A percentile compares a stretch with the other conserved stretches of the same genome.
These are phyloP conservation scores for Pichia occidentalis DNA, from an alignment of 805 yeast genomes.

Conservation along the genomic window DNA sequence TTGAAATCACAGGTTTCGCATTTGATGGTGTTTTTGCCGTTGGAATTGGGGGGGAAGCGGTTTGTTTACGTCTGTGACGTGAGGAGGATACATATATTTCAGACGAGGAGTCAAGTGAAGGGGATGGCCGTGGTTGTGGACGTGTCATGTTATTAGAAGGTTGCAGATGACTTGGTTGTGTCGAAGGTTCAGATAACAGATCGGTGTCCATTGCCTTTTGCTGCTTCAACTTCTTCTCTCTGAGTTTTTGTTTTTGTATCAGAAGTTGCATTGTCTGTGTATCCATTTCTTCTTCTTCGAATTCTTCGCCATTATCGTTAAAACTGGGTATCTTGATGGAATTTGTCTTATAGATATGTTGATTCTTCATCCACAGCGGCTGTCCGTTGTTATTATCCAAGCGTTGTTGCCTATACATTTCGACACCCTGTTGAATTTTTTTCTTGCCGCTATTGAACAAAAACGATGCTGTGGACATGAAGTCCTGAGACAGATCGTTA, in stretches of 20 bases:
- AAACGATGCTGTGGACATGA: conserved; percentile 54
- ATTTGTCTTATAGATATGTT: conserved; percentile 40
- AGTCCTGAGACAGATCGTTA: conserved; percentile 47
- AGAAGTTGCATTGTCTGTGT: conserved; percentile 30
- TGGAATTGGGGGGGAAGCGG: not conserved
- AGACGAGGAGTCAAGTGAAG: not conserved
- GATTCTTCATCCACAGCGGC: conserved; percentile 76
- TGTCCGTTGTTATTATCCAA: conserved; percentile 27
- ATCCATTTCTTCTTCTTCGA: conserved; percentile 34
- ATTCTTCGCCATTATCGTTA: conserved; percentile 43
- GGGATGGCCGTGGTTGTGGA: too few relatives aligned
- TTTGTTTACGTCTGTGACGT: conserved; percentile 10
- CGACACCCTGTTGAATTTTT: conserved; percentile 56
- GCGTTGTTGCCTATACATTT: conserved; percentile 41
- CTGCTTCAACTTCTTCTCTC: conserved; percentile 3
- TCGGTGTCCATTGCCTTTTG: conserved; percentile 1
- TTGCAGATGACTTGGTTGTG: not conserved
- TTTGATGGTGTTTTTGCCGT: not conserved
- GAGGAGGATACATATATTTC: conserved; percentile 22
- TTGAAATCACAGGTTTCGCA: not conserved
- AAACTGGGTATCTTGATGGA: conserved; percentile 29
- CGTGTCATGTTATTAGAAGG: too few relatives aligned
- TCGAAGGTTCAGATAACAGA: not conserved
- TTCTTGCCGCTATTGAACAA: conserved; percentile 53
- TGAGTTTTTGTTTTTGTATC: conserved; percentile 17